Base-by-base conservation (phyloP, 768 basidiomycete genomes). In the Mycena crocata region DNA sequence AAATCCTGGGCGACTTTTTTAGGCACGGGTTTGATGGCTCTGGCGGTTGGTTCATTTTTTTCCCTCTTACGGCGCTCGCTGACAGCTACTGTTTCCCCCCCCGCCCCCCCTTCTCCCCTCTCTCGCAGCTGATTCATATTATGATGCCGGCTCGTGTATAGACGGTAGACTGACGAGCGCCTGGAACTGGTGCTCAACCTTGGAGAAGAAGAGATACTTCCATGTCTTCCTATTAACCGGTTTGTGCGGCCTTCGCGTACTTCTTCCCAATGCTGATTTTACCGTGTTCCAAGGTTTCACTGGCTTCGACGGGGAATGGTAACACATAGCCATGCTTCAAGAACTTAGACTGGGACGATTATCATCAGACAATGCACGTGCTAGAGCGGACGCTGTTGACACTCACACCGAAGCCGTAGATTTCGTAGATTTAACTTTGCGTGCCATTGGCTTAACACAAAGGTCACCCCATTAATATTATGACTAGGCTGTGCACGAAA, bases 241-340 rank as follows among this genome's bases (percentile, higher is more conserved):
- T 93, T 64, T 70, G 90, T 76, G 45, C 21, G 13, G 56, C 39
- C 58, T 52, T 3, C 24, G 24, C 24, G 54, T 45, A 2, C 19
- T 28, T 39, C 39, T 23, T 49, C 15, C 42, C 31, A 28, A 52
- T 23, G 42, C 56, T 73, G 24, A 69, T 59, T n/a, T n/a, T 24
- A 35, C 60, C 57, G 14, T 32, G 45, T 54, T n/a, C 26, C 0
- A 65, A 93, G 93, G 93, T 12, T 94, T 94, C 72, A 84, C 90
- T 68, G 93, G 93, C 28, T 95, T 95, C 69, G 93, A 95, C 74
- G 93, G 93, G 57, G 90, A 93, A 66, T 95, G 93, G 93, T 94
- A 82, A 21, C 55, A 48, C 45, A 28, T 42, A 14, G 13, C 35
- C 23, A 17, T 40, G 15, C 17, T 45, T 46, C 49, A 62, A 40